Evolutionary conservation across 768 basidiomycete species (phyloP).

Genomic region (Naganishia kalamii): DNA sequence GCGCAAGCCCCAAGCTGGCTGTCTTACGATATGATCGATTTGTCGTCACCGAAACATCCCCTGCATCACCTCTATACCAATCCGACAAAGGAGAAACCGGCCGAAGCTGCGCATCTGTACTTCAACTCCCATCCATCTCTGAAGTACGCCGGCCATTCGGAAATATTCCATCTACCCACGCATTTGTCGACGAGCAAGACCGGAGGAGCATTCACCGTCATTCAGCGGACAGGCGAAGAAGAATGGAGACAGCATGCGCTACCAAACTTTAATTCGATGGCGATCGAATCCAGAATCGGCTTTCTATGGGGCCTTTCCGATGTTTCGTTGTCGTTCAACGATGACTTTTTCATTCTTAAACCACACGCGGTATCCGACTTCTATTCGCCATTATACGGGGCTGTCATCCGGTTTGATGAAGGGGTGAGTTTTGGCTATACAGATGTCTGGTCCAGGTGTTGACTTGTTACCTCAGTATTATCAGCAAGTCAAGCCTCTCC

Average conservation of each 20-base stretch:
- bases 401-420: constrained; percentile 40
- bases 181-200: constrained; percentile 29
- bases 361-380: constrained; percentile 37
- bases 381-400: constrained; percentile 39
- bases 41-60: constrained; percentile 33
- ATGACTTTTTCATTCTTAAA: constrained; percentile 40
- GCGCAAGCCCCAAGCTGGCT: constrained; percentile 41
- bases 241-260: constrained; percentile 35
- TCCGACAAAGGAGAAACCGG: neutral
- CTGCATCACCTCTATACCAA: constrained; percentile 29
- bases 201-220: neutral
- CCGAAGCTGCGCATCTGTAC: constrained; percentile 14
- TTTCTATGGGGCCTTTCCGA: constrained; percentile 37
- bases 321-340: constrained; percentile 36
- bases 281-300: constrained; percentile 39
- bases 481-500: constrained; percentile 36
- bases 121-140: constrained; percentile 31
- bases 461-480: constrained; percentile 20
- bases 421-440: neutral
- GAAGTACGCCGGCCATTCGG: constrained; percentile 37
- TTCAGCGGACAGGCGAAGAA: constrained; percentile 29
- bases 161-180: constrained; percentile 40
- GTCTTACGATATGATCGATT: constrained; percentile 34
- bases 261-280: constrained; percentile 43
- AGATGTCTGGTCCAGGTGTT: neutral